Conservation (phyloP, 768 basidiomycete species). For the Pleurotus tuber-regium region DNA sequence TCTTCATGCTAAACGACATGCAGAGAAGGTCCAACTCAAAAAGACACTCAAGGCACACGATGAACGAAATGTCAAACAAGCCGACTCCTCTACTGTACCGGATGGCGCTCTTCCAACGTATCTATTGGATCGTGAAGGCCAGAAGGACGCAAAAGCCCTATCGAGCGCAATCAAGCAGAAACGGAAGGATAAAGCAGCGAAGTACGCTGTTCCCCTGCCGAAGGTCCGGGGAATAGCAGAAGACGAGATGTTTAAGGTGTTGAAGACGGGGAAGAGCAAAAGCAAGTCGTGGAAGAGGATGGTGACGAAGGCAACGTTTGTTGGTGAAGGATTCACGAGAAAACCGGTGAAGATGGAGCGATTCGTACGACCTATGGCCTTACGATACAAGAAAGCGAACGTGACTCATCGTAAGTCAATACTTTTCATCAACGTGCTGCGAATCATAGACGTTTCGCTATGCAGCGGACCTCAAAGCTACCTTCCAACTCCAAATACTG, state of each 20-base stretch:
- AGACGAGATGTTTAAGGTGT: slow-evolving; percentile 99
- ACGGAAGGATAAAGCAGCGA: slow-evolving; percentile 98
- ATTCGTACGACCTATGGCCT: slow-evolving; percentile 95
- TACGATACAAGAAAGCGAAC: slow-evolving; percentile 97
- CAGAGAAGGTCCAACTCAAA: slow-evolving; percentile 97
- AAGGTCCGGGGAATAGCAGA: slow-evolving; percentile 98
- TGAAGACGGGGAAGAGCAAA: slow-evolving; percentile 97
- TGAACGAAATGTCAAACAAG: slow-evolving; percentile 95
- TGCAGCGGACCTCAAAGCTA: slow-evolving; percentile 93
- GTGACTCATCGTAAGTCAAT: slow-evolving; percentile 90
- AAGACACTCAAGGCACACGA: slow-evolving; percentile 99
- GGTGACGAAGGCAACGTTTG: slow-evolving; percentile 99
- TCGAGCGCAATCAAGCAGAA: slow-evolving; percentile 97
- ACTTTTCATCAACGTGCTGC: neutral
- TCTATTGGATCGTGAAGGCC: slow-evolving; percentile 95
- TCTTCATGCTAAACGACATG: slow-evolving; percentile 94
- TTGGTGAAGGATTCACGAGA: slow-evolving; percentile 95
- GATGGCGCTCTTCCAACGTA: slow-evolving; percentile 95
- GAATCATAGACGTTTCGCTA: slow-evolving; percentile 3
- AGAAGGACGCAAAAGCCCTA: slow-evolving; percentile 96
- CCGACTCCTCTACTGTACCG: slow-evolving; percentile 76
- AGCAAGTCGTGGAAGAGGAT: slow-evolving; percentile 98
- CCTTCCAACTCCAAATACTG: slow-evolving; percentile 96
- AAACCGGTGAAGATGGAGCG: slow-evolving; percentile 99
- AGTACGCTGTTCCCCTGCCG: slow-evolving; percentile 94